Percentiles rank a stretch among this genome's conserved stretches.
phyloP scores from a whole-genome alignment of 2,329 filamentous ascomycete genomes.

The Fusarium nodosum region DNA sequence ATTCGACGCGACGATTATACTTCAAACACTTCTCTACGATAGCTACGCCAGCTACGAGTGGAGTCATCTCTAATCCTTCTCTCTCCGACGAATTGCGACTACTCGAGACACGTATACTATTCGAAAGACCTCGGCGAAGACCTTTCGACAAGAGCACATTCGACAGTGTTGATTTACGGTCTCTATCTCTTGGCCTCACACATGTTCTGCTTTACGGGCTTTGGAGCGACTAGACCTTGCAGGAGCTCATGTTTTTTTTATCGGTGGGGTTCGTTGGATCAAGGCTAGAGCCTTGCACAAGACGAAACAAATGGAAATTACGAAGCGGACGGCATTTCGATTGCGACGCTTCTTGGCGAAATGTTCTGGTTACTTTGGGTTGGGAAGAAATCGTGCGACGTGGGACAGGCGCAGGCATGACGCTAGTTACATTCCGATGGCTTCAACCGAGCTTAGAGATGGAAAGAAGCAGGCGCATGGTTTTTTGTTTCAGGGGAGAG shows the following conservation, averaged over 20 bases:
- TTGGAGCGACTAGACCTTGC: conserved; percentile 41
- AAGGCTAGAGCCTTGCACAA: conserved; percentile 36
- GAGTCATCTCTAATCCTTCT: conserved; percentile 22
- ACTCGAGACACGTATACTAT: conserved; percentile 21
- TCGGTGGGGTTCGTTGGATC: conserved; percentile 34
- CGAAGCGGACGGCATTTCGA: conserved; percentile 22
- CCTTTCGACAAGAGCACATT: conserved; percentile 28
- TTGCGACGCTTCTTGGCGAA: conserved; percentile 21
- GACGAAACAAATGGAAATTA: conserved; percentile 26
- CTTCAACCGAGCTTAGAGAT: conserved; percentile 25
- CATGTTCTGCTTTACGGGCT: conserved; percentile 36
- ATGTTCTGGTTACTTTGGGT: conserved; percentile 21
- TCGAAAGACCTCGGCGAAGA: conserved; percentile 25
- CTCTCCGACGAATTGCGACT: conserved; percentile 27
- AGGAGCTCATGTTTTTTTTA: conserved; percentile 31
- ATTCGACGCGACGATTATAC: conserved; percentile 38
- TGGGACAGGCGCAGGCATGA: conserved; percentile 22
- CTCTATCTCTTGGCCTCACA: conserved; percentile 38
- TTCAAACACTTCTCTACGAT: conserved; percentile 31
- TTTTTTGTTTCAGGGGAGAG: conserved; percentile 42
- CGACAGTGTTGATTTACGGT: conserved; percentile 37
- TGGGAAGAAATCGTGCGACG: conserved; percentile 20
- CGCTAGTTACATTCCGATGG: conserved; percentile 36
- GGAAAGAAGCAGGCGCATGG: conserved; percentile 40
- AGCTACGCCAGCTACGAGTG: conserved; percentile 28